Percentiles rank a stretch among this genome's conserved stretches.
Conservation (phyloP, 371 early-diverging fungal species). For the Mortierella sp. region DNA sequence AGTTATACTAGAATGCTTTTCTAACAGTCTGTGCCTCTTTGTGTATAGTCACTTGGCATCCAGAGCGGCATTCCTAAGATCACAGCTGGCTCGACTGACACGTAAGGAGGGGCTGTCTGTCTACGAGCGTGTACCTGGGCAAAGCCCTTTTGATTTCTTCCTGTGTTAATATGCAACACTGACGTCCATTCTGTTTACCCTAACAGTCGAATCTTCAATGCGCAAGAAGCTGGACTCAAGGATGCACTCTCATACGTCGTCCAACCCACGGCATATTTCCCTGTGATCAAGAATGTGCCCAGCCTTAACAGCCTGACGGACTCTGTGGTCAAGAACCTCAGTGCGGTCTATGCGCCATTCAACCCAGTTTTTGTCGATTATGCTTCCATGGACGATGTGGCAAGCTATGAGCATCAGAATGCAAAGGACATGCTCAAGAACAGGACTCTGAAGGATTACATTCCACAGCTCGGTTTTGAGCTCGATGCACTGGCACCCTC, state of each 20-base stretch:
- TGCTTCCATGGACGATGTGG: conserved; percentile 43
- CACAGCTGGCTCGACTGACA: conserved; percentile 26
- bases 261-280: conserved; percentile 27
- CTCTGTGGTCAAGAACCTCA: conserved; percentile 18
- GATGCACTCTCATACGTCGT: background rate
- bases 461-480: conserved; percentile 49
- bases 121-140: background rate
- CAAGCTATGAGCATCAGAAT: conserved; percentile 39
- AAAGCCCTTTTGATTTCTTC: background rate
- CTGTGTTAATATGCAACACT: too few relatives aligned
- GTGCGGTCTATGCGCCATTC: conserved; percentile 5
- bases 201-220: conserved; percentile 24
- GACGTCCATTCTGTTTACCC: too few relatives aligned
- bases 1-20: conserved; percentile 13
- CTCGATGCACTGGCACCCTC: conserved; percentile 34
- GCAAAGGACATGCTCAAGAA: conserved; percentile 49
- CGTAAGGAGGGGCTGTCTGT: too few relatives aligned
- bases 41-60: conserved; percentile 44
- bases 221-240: conserved; percentile 26
- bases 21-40: background rate
- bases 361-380: conserved; percentile 44
- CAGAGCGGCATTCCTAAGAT: conserved; percentile 46
- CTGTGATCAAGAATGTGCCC: conserved; percentile 32
- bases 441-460: conserved; percentile 28
- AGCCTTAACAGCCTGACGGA: conserved; percentile 37